These are phyloP conservation scores for Rhodotorula graminis DNA, from an alignment of 768 basidiomycete species.

Conservation along the genomic window DNA sequence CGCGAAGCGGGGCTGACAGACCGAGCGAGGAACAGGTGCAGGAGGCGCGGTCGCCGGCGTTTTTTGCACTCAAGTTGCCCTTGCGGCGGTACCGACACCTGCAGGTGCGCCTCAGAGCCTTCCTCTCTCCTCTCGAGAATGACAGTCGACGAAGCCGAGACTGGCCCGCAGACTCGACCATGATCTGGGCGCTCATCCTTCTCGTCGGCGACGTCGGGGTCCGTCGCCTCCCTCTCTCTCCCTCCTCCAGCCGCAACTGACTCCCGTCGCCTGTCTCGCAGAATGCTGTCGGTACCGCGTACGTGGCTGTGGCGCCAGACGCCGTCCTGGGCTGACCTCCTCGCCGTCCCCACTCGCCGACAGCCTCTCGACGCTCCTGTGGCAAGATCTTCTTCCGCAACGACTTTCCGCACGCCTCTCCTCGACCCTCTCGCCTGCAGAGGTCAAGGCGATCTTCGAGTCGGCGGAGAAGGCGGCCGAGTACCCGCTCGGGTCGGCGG, in stretches of 20 bases:
- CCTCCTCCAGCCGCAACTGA: rapidly evolving
- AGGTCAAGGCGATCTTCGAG: not conserved
- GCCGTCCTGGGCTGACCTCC: not conserved
- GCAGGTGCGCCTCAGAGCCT: not conserved
- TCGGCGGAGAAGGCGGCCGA: not conserved
- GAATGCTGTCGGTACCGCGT: not conserved
- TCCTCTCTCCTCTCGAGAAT: not conserved
- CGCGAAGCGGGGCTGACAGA: too few species aligned
- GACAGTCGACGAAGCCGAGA: not conserved
- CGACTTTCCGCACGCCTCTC: not conserved
- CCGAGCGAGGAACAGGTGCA: not conserved
- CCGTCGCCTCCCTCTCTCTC: not conserved
- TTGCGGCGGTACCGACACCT: not conserved
- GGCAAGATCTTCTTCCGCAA: not conserved
- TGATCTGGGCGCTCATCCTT: not conserved
- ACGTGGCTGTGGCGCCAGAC: not conserved
- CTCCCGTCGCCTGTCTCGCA: not conserved
- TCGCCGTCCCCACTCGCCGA: too few species aligned
- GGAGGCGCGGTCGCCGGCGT: not conserved
- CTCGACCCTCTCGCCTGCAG: not conserved
- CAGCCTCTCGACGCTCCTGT: not conserved
- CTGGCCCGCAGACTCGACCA: not conserved
- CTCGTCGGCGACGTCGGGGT: not conserved
- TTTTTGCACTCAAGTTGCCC: not conserved
- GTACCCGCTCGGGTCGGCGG: not conserved